Percentiles rank a stretch among this genome's conserved stretches.
Conservation (phyloP, 441 rosid genomes). For the Populus hybrid region DNA sequence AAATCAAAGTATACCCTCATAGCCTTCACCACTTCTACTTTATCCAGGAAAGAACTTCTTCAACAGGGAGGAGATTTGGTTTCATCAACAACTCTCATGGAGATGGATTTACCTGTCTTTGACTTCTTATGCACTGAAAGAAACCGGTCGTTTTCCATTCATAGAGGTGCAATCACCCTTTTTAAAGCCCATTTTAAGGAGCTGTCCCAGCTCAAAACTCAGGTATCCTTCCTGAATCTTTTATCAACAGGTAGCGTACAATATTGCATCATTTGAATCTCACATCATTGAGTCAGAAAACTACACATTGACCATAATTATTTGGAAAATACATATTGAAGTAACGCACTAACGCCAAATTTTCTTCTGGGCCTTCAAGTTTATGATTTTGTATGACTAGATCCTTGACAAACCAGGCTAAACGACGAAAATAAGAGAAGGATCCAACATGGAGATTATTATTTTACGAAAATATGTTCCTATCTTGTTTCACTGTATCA, state of each 20-base stretch:
- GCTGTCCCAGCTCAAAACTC: conserved; percentile 31
- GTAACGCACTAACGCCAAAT: background rate
- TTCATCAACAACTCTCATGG: conserved; percentile 27
- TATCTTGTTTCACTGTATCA: no score
- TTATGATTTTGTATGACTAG: background rate
- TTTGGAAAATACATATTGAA: background rate
- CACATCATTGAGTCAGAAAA: background rate
- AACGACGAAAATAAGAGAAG: background rate
- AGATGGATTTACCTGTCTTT: conserved; percentile 20
- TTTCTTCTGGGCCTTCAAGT: no score
- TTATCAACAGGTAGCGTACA: background rate
- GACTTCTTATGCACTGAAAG: conserved; percentile 40
- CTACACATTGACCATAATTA: background rate
- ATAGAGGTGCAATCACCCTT: conserved; percentile 31
- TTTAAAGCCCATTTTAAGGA: conserved; percentile 23
- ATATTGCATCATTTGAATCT: background rate
- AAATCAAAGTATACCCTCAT: conserved; percentile 20
- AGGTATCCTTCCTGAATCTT: conserved; percentile 32
- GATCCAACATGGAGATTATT: background rate
- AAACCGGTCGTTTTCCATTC: conserved; percentile 36
- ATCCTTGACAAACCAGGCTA: background rate
- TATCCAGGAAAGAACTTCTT: conserved; percentile 7
- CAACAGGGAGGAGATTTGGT: conserved; percentile 20
- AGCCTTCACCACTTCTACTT: conserved; percentile 40
- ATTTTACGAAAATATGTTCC: background rate